Percentiles rank a stretch among this genome's conserved stretches.
Conservation (phyloP, 345 rosid genomes). For the Mercurialis annua region DNA sequence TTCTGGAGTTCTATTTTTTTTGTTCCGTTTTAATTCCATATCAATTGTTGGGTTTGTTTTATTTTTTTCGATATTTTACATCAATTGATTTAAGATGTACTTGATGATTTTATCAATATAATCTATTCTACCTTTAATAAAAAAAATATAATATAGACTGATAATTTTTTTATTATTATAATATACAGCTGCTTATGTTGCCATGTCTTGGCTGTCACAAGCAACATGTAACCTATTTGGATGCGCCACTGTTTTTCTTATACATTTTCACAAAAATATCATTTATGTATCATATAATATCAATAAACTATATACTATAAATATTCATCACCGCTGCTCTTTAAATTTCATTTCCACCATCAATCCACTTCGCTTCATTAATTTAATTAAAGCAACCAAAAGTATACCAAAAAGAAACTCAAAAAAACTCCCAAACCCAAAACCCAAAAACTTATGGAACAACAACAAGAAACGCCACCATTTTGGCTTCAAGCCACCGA, state of each 20-base stretch:
- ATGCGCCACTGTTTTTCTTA: not conserved
- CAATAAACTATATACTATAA: not conserved
- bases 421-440: not conserved
- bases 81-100: too few species aligned
- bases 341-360: not conserved
- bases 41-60: too few species aligned
- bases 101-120: too few species aligned
- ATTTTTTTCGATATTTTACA: too few species aligned
- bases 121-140: too few species aligned
- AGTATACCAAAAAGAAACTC: not conserved
- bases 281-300: not conserved
- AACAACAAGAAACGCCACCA: constrained; percentile 53
- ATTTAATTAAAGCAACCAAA: not conserved
- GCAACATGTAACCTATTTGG: constrained; percentile 13
- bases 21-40: too few species aligned
- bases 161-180: too few species aligned
- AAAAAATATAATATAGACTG: too few species aligned
- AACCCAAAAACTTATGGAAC: constrained; percentile 42
- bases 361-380: not conserved
- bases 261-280: not conserved
- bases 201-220: constrained; percentile 15
- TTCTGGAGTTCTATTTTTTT: too few species aligned
- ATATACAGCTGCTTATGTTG: not conserved
- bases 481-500: constrained; percentile 61
- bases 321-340: not conserved